Evolutionary conservation across 2,329 filamentous ascomycete species (phyloP).

Genomic region (Aspergillus sp.): DNA sequence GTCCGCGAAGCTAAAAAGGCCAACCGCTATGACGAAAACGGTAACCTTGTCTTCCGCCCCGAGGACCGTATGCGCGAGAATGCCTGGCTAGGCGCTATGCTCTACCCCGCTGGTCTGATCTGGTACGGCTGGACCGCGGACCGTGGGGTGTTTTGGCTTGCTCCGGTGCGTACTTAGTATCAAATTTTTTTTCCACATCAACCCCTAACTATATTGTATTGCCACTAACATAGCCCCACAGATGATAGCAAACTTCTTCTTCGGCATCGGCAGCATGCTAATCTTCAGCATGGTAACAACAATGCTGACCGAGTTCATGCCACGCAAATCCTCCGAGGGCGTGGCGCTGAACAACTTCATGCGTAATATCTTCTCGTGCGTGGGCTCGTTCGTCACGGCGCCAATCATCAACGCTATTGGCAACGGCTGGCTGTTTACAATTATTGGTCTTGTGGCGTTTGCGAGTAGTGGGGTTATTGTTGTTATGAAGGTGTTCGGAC

Average conservation of each 20-base stretch:
- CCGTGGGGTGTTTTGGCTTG: constrained; percentile 63
- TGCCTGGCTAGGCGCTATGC: constrained; percentile 69
- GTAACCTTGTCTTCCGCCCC: constrained; percentile 66
- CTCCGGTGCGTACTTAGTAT: constrained; percentile 39
- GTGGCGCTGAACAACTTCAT: constrained; percentile 82
- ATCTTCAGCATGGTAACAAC: constrained; percentile 73
- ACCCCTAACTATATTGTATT: neutral
- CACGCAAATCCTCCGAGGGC: constrained; percentile 66
- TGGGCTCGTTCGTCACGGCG: constrained; percentile 67
- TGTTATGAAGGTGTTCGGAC: constrained; percentile 60
- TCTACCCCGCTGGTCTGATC: constrained; percentile 70
- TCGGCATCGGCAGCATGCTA: constrained; percentile 76
- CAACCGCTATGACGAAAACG: constrained; percentile 65
- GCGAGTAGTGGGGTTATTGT: constrained; percentile 61
- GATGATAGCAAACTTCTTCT: constrained; percentile 68
- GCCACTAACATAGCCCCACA: too few relatives aligned
- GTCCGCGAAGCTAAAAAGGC: constrained; percentile 69
- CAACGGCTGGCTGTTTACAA: constrained; percentile 74
- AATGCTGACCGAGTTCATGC: constrained; percentile 84
- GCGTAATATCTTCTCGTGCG: constrained; percentile 73
- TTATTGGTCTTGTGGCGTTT: constrained; percentile 56
- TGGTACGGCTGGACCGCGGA: constrained; percentile 76
- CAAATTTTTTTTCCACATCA: neutral
- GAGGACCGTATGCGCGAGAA: constrained; percentile 85
- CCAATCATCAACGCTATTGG: constrained; percentile 71